These are phyloP conservation scores for Haplosporangium sp. DNA, from an alignment of 371 early-diverging fungal genomes.

Conservation along the genomic window DNA sequence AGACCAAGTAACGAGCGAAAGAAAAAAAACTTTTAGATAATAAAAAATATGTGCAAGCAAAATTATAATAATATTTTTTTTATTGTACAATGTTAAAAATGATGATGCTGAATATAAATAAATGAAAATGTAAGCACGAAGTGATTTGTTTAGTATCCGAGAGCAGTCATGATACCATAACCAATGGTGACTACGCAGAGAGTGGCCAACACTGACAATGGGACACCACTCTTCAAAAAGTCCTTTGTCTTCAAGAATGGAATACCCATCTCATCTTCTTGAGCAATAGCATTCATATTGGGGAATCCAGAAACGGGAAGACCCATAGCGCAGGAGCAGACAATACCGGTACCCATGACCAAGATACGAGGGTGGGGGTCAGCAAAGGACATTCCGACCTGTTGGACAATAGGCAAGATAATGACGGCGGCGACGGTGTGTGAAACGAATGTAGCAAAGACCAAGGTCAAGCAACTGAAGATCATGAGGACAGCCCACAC, in stretches of 20 bases:
- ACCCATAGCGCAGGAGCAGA: slow-evolving; percentile 89
- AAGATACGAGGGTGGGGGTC: slow-evolving; percentile 86
- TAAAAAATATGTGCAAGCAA: slow-evolving; percentile 2
- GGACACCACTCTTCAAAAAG: slow-evolving; percentile 77
- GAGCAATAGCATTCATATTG: slow-evolving; percentile 85
- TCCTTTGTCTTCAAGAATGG: slow-evolving; percentile 79
- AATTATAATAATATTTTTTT: background rate
- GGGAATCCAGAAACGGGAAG: slow-evolving; percentile 86
- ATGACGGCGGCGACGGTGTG: slow-evolving; percentile 94
- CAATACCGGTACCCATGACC: slow-evolving; percentile 86
- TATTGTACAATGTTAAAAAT: slow-evolving; percentile 2
- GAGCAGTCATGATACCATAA: slow-evolving; percentile 65
- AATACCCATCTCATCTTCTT: slow-evolving; percentile 79
- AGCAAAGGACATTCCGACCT: slow-evolving; percentile 76
- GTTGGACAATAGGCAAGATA: slow-evolving; percentile 83
- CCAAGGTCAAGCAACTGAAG: slow-evolving; percentile 74
- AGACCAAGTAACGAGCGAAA: slow-evolving; percentile 3
- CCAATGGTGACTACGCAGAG: slow-evolving; percentile 68
- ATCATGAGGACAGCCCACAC: slow-evolving; percentile 75
- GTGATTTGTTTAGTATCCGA: slow-evolving; percentile 58
- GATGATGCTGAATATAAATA: background rate
- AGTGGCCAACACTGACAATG: slow-evolving; percentile 70
- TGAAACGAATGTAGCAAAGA: slow-evolving; percentile 91
- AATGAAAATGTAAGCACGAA: background rate
- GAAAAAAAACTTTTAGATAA: background rate